Base-by-base conservation (phyloP, 2,329 filamentous ascomycete genomes). In the Alternaria ventricosa region DNA sequence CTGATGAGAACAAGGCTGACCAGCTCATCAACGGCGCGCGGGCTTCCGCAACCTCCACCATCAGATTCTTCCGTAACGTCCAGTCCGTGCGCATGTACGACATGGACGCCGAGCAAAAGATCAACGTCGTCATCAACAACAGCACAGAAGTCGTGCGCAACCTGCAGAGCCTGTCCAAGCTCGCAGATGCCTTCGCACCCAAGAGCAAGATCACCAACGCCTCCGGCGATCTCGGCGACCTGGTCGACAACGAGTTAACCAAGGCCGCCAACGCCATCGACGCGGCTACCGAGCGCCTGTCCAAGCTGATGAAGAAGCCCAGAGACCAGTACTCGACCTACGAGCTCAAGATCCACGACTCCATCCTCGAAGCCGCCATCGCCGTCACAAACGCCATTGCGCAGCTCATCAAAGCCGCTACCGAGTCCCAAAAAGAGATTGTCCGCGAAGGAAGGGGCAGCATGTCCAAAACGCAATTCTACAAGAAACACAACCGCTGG, bases 401-500 rank as follows among this genome's bases (percentile, higher is more conserved):
- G 0, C 91, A 93, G 78, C 88, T 99, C 61, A 98, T 99, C 85
- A 95, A 96, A 81, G 96, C 96, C 1, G 96, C 96, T 7, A 96
- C 95, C 0, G 89, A 87, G 18, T 96, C 95, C 2, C 96, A 99
- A 79, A 90, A 97, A 79, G 96, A 99, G 83, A 99, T 99, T 76
- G 96, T 99, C 46, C 90, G 94, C 69, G 93, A 97, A 67, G 96
- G 96, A 8, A 90, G 92, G 20, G 96, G 96, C 36, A 92, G 90
- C 25, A 93, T 92, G 55, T 96, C 93, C 47, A 88, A 90, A 61
- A 96, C 94, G 2, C 94, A 94, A 23, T 99, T 99, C 81, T 99
- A 99, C 89, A 98, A 98, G 87, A 98, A 98, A 86, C 97, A 99
- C 87, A 99, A 98, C 83, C 89, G 96, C 56, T 99, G 96, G 96